Evolutionary conservation across 768 basidiomycete species (phyloP).

Genomic region (Collybiopsis confluens): DNA sequence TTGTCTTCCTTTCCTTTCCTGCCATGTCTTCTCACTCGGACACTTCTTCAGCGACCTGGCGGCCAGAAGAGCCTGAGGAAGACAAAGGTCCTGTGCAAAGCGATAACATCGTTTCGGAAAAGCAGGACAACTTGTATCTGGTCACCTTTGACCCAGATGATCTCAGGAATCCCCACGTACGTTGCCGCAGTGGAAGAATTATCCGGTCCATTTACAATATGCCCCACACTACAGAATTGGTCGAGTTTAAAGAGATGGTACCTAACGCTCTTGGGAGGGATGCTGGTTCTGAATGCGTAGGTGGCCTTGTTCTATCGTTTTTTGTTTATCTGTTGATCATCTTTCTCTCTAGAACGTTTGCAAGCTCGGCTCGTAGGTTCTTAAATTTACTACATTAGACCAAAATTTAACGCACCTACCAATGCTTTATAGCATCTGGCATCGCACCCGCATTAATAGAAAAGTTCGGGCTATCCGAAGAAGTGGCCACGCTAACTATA

Average conservation of each 20-base stretch:
- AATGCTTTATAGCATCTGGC: constrained; percentile 33
- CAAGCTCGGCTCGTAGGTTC: constrained; percentile 50
- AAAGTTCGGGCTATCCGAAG: constrained; percentile 45
- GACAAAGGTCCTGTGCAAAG: neutral
- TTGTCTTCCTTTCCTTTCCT: neutral
- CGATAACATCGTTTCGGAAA: neutral
- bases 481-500: constrained; percentile 50
- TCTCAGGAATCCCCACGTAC: constrained; percentile 43
- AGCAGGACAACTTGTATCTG: constrained; percentile 28
- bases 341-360: constrained; percentile 44
- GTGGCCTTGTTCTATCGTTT: constrained; percentile 15
- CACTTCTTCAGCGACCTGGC: neutral
- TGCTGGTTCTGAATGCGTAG: constrained; percentile 54
- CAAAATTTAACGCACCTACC: neutral
- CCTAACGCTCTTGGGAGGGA: constrained; percentile 41
- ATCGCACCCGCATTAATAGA: constrained; percentile 39
- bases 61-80: neutral
- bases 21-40: neutral
- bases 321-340: neutral
- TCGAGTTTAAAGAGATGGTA: constrained; percentile 42
- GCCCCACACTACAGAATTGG: constrained; percentile 41
- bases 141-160: constrained; percentile 35
- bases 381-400: neutral
- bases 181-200: neutral
- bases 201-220: too few relatives aligned